Percentiles rank a stretch among this genome's conserved stretches.
Conservation (phyloP, 73 alveolate species). For the Stentor coeruleus region DNA sequence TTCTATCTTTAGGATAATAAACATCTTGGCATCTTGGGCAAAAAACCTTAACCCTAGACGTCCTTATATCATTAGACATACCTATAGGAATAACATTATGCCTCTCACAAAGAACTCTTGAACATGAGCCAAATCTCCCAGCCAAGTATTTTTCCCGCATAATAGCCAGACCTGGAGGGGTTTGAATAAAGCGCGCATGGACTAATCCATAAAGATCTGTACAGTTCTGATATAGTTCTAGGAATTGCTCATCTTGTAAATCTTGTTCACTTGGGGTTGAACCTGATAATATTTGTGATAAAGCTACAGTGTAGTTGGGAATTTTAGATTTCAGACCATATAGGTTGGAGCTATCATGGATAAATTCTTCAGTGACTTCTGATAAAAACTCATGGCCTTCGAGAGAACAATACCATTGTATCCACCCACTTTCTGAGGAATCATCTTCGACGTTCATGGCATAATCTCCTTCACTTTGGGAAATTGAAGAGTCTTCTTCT, state of each 20-base stretch:
- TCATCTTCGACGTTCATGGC: too few species aligned
- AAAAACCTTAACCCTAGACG: conserved; percentile 93
- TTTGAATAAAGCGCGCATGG: conserved; percentile 82
- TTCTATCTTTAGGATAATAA: conserved; percentile 82
- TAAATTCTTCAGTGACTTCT: conserved; percentile 52
- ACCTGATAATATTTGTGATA: conserved; percentile 64
- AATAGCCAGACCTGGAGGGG: conserved; percentile 80
- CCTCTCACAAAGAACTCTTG: conserved; percentile 92
- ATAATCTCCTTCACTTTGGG: too few species aligned
- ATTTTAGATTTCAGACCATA: conserved; percentile 39
- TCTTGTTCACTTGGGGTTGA: conserved; percentile 69
- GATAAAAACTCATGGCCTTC: too few species aligned
- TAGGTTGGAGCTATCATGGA: conserved; percentile 52
- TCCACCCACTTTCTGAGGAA: too few species aligned
- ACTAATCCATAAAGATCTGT: conserved; percentile 89
- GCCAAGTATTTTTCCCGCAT: conserved; percentile 78
- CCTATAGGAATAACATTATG: conserved; percentile 93
- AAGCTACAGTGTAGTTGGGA: background rate
- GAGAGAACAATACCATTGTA: too few species aligned
- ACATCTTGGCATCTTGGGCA: conserved; percentile 98
- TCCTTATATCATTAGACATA: conserved; percentile 88
- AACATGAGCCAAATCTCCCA: conserved; percentile 94
- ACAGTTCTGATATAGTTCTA: conserved; percentile 79
- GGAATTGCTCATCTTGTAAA: conserved; percentile 69
- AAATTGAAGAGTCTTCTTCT: too few species aligned